Conservation (phyloP, 257 asterid species). For the Lithospermum erythrorhizon region DNA sequence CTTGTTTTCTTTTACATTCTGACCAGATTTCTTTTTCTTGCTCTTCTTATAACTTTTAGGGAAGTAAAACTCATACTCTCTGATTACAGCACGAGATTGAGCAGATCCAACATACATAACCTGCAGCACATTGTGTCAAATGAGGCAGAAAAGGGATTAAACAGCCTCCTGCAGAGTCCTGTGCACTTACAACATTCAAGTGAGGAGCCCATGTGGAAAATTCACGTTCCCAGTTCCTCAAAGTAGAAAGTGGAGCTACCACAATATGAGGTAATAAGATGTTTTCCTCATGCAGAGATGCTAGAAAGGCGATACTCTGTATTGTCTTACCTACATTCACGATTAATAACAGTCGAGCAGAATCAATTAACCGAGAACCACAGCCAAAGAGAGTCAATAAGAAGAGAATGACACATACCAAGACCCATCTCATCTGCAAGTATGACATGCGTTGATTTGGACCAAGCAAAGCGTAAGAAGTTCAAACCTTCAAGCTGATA, state of each 20-base stretch:
- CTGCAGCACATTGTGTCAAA: constrained; percentile 39
- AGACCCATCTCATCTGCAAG: constrained; percentile 99
- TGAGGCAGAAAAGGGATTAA: constrained; percentile 3
- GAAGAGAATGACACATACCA: constrained; percentile 38
- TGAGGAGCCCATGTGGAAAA: constrained; percentile 99
- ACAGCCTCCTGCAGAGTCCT: constrained; percentile 1
- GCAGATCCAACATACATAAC: constrained; percentile 92
- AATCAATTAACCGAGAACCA: not conserved
- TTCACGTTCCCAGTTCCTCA: constrained; percentile 99
- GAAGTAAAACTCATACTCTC: constrained; percentile 82
- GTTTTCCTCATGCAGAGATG: constrained; percentile 80
- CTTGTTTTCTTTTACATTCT: constrained; percentile 60
- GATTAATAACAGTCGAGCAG: constrained; percentile 14
- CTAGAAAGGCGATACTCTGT: constrained; percentile 96
- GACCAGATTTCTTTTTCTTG: constrained; percentile 80
- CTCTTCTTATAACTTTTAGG: constrained; percentile 73
- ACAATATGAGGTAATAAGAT: constrained; percentile 73
- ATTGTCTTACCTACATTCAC: constrained; percentile 79
- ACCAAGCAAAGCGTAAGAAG: constrained; percentile 95
- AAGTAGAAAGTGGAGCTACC: constrained; percentile 93
- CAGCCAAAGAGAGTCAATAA: not conserved
- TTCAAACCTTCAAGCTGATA: constrained; percentile 99
- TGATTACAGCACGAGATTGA: constrained; percentile 66
- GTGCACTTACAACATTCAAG: constrained; percentile 87
- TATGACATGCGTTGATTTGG: constrained; percentile 93